These are phyloP conservation scores for Diospyros kaki DNA, from an alignment of 148 eudicot genomes.

Conservation along the genomic window DNA sequence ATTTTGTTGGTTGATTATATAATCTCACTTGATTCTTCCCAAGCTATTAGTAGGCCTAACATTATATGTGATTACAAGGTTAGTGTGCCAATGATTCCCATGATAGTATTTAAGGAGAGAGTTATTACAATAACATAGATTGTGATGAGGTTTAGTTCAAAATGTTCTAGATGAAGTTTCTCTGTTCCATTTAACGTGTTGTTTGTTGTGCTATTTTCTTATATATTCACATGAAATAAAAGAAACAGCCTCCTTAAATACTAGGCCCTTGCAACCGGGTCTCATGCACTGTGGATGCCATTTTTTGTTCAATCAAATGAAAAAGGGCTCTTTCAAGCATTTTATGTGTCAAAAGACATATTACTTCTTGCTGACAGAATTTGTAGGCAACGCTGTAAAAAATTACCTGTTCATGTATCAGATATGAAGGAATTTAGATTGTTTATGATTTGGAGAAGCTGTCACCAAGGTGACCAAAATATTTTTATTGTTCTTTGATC, in stretches of 20 bases:
- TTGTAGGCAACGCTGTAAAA: not conserved
- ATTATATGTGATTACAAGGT: not conserved
- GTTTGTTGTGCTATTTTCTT: not conserved
- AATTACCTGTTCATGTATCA: constrained; percentile 1
- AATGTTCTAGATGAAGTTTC: not conserved
- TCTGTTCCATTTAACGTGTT: not conserved
- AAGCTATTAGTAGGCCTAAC: not conserved
- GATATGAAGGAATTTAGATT: not conserved
- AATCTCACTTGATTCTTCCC: not conserved
- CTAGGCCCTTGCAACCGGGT: no score
- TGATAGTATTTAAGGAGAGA: not conserved
- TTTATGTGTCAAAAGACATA: not conserved
- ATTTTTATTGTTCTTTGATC: not conserved
- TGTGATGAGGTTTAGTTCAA: not conserved
- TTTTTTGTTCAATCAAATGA: no score
- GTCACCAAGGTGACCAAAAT: not conserved
- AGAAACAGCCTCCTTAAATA: no score
- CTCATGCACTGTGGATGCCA: no score
- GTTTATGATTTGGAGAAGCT: not conserved
- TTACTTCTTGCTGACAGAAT: not conserved
- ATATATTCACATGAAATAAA: not conserved
- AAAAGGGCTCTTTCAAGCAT: not conserved
- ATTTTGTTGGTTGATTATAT: no score
- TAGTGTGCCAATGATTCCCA: not conserved
- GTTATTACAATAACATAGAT: not conserved